Evolutionary conservation across 257 asterid genomes (phyloP).

Genomic region (Leonotis leonurus): DNA sequence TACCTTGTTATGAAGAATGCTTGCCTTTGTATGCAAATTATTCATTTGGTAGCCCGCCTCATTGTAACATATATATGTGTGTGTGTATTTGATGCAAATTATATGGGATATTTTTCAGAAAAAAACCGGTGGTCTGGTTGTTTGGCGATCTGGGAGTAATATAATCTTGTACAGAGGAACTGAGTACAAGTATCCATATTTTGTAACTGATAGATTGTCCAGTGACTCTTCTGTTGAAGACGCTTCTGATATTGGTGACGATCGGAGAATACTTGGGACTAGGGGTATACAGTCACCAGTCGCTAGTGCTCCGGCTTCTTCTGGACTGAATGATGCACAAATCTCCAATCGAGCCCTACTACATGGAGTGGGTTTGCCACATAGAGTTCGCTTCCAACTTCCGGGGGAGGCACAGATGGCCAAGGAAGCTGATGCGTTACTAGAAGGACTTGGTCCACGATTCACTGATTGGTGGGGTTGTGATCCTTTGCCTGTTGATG

Average conservation of each 20-base stretch:
- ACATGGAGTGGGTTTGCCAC: slow-evolving; percentile 81
- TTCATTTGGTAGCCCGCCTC: background rate
- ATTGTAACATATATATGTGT: too few relatives aligned
- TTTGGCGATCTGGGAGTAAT: slow-evolving; percentile 96
- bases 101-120: slow-evolving; percentile 45
- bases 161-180: slow-evolving; percentile 83
- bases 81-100: slow-evolving; percentile 14
- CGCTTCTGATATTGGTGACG: slow-evolving; percentile 29
- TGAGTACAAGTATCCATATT: slow-evolving; percentile 83
- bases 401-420: slow-evolving; percentile 89
- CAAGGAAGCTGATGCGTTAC: slow-evolving; percentile 63
- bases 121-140: slow-evolving; percentile 91
- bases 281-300: slow-evolving; percentile 23
- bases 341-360: slow-evolving; percentile 41
- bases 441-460: slow-evolving; percentile 96
- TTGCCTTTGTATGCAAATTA: background rate
- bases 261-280: slow-evolving; percentile 21
- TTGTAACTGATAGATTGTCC: slow-evolving; percentile 30
- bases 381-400: slow-evolving; percentile 78
- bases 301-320: slow-evolving; percentile 20
- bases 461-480: slow-evolving; percentile 96
- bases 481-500: slow-evolving; percentile 92
- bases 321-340: slow-evolving; percentile 13
- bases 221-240: slow-evolving; percentile 31
- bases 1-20: slow-evolving; percentile 8